These are phyloP conservation scores for Cyclotella cryptica DNA, from an alignment of 108 stramenopile genomes.

Conservation along the genomic window DNA sequence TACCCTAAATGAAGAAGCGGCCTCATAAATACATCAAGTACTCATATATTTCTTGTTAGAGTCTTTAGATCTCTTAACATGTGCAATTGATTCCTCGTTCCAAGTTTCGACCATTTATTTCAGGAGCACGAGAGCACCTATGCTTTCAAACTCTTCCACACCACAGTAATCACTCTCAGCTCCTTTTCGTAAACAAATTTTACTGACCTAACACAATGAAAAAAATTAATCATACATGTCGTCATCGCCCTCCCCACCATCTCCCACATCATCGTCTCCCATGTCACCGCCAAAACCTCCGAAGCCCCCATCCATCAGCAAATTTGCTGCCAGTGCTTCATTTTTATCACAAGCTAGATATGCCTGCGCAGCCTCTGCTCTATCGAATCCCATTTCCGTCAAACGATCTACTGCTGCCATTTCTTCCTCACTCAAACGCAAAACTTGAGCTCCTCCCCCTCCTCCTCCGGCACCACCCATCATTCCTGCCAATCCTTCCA, in stretches of 20 bases:
- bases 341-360: conserved; percentile 99
- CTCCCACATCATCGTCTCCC: conserved; percentile 43
- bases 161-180: too few species aligned
- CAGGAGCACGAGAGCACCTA: too few species aligned
- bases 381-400: conserved; percentile 95
- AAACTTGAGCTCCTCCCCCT: conserved; percentile 67
- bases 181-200: neutral
- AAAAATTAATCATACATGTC: conserved; percentile 84
- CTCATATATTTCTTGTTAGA: too few species aligned
- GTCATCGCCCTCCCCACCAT: conserved; percentile 55
- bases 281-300: conserved; percentile 53
- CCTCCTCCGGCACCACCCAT: conserved; percentile 61
- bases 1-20: too few species aligned
- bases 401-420: conserved; percentile 95
- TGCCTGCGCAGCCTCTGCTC: conserved; percentile 93
- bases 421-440: conserved; percentile 94
- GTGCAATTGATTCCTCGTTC: too few species aligned
- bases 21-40: too few species aligned
- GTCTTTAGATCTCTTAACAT: too few species aligned
- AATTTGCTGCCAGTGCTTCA: conserved; percentile 97
- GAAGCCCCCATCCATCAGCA: conserved; percentile 88
- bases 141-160: too few species aligned
- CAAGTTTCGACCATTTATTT: too few species aligned
- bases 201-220: neutral
- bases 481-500: conserved; percentile 56